Percentiles rank a stretch among this genome's conserved stretches.
phyloP scores from a whole-genome alignment of 805 yeast species.

The Cyberlindnera amylophila region DNA sequence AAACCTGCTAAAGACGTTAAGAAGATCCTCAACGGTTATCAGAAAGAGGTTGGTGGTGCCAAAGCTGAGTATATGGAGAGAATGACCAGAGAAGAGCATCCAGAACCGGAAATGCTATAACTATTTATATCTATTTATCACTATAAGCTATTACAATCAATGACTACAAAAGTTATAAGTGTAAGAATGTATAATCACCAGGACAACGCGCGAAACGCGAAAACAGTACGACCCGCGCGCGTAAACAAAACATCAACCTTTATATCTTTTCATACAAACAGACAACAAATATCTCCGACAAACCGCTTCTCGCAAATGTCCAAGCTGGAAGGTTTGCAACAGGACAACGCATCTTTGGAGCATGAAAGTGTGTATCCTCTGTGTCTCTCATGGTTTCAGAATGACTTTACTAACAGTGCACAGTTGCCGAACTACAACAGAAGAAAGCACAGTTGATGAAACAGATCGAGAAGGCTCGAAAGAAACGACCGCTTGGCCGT shows the following conservation, averaged over 20 bases:
- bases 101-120: conserved; percentile 3
- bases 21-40: conserved; percentile 50
- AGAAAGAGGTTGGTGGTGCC: conserved; percentile 34
- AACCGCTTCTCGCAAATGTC: conserved; percentile 25
- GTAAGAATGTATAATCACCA: background rate
- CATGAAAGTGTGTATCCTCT: conserved; percentile 27
- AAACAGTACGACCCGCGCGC: background rate
- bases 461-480: conserved; percentile 24
- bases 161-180: too few relatives aligned
- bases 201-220: background rate
- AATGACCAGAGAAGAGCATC: conserved; percentile 10
- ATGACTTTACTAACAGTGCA: conserved; percentile 4
- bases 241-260: background rate
- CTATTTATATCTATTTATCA: background rate
- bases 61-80: conserved; percentile 19
- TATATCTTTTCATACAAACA: too few relatives aligned
- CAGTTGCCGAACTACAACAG: conserved; percentile 23
- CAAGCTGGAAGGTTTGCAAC: conserved; percentile 29
- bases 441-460: conserved; percentile 21
- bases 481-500: conserved; percentile 22
- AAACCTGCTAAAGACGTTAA: conserved; percentile 39
- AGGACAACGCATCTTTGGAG: conserved; percentile 34
- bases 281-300: background rate
- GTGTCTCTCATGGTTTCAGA: too few relatives aligned
- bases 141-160: too few relatives aligned